Evolutionary conservation across 2,329 filamentous ascomycete species (phyloP).

Genomic region (Xylariaceae sp.): DNA sequence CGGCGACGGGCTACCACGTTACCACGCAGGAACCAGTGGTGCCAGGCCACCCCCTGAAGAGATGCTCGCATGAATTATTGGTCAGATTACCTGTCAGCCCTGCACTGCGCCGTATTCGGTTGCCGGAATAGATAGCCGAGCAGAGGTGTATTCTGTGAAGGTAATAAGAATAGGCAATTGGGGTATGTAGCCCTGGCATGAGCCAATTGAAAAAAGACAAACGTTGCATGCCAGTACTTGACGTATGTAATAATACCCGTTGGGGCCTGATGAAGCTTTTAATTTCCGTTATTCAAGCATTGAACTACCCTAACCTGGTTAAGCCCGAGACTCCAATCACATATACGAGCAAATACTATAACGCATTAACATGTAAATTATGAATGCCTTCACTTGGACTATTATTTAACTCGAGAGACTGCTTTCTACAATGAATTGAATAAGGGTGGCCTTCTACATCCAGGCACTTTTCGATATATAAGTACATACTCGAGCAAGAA

Average conservation of each 20-base stretch:
- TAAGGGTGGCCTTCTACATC: no score
- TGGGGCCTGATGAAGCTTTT: no score
- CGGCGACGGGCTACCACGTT: neutral
- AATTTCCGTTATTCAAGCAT: no score
- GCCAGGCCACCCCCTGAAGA: neutral
- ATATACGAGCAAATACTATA: no score
- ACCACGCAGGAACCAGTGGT: neutral
- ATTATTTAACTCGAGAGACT: neutral
- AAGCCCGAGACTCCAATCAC: no score
- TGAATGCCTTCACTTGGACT: neutral
- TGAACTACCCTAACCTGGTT: no score
- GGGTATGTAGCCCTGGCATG: neutral
- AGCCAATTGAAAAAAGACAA: neutral
- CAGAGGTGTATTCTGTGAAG: neutral
- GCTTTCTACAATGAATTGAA: neutral
- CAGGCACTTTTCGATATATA: no score
- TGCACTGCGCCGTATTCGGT: slow-evolving; percentile 3
- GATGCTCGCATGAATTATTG: slow-evolving; percentile 3
- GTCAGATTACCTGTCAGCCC: slow-evolving; percentile 4
- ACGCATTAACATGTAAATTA: no score
- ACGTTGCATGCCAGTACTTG: neutral
- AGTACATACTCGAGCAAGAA: no score
- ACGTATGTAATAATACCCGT: neutral
- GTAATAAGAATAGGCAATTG: neutral
- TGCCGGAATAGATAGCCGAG: neutral